Evolutionary conservation across 805 yeast species (phyloP).

Genomic region (Candida schatavii): DNA sequence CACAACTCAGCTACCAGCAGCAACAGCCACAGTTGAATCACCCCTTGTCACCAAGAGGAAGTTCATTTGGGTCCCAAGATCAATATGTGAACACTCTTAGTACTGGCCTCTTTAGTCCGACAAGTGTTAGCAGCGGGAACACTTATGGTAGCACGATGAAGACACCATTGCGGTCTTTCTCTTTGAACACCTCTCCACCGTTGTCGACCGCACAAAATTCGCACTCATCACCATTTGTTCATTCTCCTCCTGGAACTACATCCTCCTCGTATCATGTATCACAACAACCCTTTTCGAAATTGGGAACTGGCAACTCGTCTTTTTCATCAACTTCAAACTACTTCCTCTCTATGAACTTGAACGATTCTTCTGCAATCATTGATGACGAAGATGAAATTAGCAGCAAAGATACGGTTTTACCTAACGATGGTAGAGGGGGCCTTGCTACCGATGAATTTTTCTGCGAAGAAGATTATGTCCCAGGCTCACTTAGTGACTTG

Average conservation of each 20-base stretch:
- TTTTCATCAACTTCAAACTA: neutral
- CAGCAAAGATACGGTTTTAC: conserved; percentile 13
- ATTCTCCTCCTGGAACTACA: conserved; percentile 2
- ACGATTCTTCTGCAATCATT: conserved; percentile 21
- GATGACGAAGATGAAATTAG: conserved; percentile 34
- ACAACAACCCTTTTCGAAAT: neutral
- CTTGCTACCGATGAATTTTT: conserved; percentile 17
- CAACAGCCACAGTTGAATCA: neutral
- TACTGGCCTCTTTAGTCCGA: neutral
- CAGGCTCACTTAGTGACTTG: conserved; percentile 74
- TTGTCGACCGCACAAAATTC: neutral
- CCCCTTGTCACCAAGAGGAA: neutral
- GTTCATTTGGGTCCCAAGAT: neutral
- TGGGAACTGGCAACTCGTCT: conserved; percentile 1
- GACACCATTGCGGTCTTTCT: conserved; percentile 2
- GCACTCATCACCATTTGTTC: conserved; percentile 1
- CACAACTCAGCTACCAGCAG: neutral
- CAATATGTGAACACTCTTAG: neutral
- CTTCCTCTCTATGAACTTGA: conserved; percentile 2
- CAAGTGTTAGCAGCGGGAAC: neutral
- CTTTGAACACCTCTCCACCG: conserved; percentile 1
- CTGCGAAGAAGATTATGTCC: conserved; percentile 75
- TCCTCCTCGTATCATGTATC: conserved; percentile 1
- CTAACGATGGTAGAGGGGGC: conserved; percentile 9
- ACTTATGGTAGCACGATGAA: neutral